Base-by-base conservation (phyloP, 768 basidiomycete genomes). In the Mycena metata region DNA sequence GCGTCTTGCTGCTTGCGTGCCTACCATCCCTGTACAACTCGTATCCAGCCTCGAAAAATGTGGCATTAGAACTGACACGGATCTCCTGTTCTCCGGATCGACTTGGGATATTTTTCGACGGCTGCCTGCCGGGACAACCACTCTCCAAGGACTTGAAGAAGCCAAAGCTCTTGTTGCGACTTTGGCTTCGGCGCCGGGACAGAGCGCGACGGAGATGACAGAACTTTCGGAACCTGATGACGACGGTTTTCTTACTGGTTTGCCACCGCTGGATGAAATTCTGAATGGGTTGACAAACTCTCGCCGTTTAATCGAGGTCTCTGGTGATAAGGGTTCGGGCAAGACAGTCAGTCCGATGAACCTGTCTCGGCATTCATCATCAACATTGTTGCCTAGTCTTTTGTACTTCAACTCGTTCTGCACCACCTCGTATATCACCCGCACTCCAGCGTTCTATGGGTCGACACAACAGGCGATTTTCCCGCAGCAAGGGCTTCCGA, bases 391-490 rank as follows among this genome's bases (percentile, higher is more conserved):
- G 11, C n/a, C n/a, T 72, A 94, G 93, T 81, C 83, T 16, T 79
- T 95, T 8, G 88, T 86, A 1, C 75, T 91, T 41, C 89, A 92
- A 60, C 76, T 91, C 17, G 82, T 86, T 43, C 77, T 92, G 23
- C 82, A 84, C 21, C 83, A 89, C 73, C 84, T 94, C 5, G 75
- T 78, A 3, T 66, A 74, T 19, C 55, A 80, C 59, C 63, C 69
- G 21, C 71, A 82, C n/a, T 76, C 82, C 3, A 81, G 75, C 56
- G 87, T 83, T 1, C 74, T 88, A 7, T 95, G 93, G 93, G 84
- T 95, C 51, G 93, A 95, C 72, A 90, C 90, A 12, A 84, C 83
- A 0, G 91, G 92, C 1, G 88, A 88, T 67, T 92, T 94, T 74
- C 85, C 90, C 42, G 80, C 81, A 0, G 85, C 87, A 24, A 80